Base-by-base conservation (phyloP, 1,284 basidiomycete species). In the Pulveroboletus ridleyi region DNA sequence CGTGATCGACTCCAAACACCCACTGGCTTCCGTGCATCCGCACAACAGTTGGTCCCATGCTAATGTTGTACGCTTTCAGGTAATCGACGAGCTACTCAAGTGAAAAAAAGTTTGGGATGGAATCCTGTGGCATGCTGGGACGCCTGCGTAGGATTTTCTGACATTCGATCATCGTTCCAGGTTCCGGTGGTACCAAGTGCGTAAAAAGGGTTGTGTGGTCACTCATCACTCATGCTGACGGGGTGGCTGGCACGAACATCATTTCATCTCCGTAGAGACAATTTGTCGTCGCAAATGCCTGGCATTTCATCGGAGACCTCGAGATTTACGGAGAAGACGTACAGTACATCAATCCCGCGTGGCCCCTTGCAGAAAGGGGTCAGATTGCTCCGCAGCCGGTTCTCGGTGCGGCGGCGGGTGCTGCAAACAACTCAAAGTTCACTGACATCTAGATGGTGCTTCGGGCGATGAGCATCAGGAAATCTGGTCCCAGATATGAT, bases 351-450 rank as follows among this genome's bases (percentile, higher is more conserved):
- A 54, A 66, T n/a, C 65, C 65, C 11, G 57, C 42, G 23, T 60
- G 65, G 8, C 60, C 66, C 22, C 60, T 66, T 1, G 65, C 54
- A 44, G 53, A 56, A 14, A 35, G 49, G 4, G 56, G 59, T 23
- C 44, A 25, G 14, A 7, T 56, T 17, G 35, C 35, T 2, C 18
- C n/a, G 3, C 56, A 56, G 4, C 47, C 41, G 9, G 29, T 20
- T 11, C 52, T 33, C 52, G 11, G 33, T 44, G 42, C 17, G 42
- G 14, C 42, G 42, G 68, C 13, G 63, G 62, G 46, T 60, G 63
- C 47, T 25, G 61, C 64, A 3, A 69, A 67, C 69, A 77, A 58
- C 69, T 74, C 58, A 66, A 63, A 58, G 61, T 77, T 44, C 50
- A 66, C 65, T 55, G 52, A 69, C 54, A 56, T 66, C 23, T 63